Evolutionary conservation across 495 filamentous ascomycete genomes (phyloP).

Genomic region (Xylaria acuta): DNA sequence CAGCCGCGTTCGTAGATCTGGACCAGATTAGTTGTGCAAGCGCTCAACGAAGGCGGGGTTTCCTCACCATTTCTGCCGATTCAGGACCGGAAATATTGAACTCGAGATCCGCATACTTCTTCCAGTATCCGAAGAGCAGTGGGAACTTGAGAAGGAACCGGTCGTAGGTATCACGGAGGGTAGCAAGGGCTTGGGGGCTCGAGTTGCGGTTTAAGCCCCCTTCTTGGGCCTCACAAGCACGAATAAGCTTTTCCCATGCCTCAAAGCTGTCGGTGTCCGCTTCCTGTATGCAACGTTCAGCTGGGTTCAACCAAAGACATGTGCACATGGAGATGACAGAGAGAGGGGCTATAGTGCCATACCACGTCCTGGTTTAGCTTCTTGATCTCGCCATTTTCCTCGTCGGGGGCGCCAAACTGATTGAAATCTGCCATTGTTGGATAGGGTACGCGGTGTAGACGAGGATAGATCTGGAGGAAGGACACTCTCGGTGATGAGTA

Average conservation of each 20-base stretch:
- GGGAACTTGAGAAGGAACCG: conserved; percentile 95
- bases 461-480: not conserved
- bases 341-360: conserved; percentile 42
- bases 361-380: conserved; percentile 81
- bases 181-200: conserved; percentile 88
- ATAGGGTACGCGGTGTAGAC: not conserved
- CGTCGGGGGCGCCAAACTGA: conserved; percentile 77
- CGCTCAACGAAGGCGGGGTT: not conserved
- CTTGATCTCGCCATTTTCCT: conserved; percentile 84
- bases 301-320: not conserved
- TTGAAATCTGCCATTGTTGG: conserved; percentile 53
- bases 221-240: conserved; percentile 81
- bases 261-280: conserved; percentile 92
- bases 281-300: conserved; percentile 47
- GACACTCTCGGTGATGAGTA: not conserved
- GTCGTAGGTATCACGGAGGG: conserved; percentile 85
- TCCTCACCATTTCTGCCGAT: conserved; percentile 91
- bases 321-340: conserved; percentile 20
- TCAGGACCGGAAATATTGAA: conserved; percentile 97
- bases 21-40: conserved; percentile 5
- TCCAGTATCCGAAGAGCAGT: conserved; percentile 97
- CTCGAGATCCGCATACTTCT: conserved; percentile 98
- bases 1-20: conserved; percentile 95
- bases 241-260: conserved; percentile 91
- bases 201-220: conserved; percentile 96